Evolutionary conservation across 495 filamentous ascomycete genomes (phyloP).

Genomic region (Tuber calosporum): DNA sequence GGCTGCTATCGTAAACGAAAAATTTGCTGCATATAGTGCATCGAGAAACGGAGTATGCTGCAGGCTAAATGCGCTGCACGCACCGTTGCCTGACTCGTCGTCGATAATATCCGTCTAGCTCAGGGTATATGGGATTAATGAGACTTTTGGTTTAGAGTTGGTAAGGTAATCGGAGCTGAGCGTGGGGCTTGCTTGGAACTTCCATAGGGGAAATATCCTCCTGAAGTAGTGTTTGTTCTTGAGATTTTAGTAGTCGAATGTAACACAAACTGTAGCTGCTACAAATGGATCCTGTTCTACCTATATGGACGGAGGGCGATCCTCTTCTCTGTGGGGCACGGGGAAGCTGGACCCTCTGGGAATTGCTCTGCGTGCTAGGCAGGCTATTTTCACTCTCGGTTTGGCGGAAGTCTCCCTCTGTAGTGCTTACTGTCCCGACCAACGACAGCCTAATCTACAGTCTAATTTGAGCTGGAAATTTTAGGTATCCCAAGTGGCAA

Average conservation of each 20-base stretch:
- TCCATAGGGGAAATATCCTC: neutral
- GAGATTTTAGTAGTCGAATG: neutral
- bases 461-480: neutral
- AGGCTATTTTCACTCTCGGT: neutral
- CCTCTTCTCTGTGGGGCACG: neutral
- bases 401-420: neutral
- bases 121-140: neutral
- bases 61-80: neutral
- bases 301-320: neutral
- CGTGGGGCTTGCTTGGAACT: neutral
- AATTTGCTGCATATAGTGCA: too few relatives aligned
- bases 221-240: neutral
- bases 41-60: too few relatives aligned
- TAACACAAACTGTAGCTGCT: neutral
- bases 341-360: neutral
- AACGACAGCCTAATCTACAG: neutral
- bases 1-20: too few relatives aligned
- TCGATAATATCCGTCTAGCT: neutral
- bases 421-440: neutral
- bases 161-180: neutral
- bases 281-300: neutral
- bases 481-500: neutral
- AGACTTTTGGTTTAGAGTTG: too few relatives aligned
- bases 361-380: neutral
- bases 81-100: neutral